Percentiles rank a stretch among this genome's conserved stretches.
Evolutionary conservation across 495 filamentous ascomycete species (phyloP).

Genomic region (Aspergillus diversus): DNA sequence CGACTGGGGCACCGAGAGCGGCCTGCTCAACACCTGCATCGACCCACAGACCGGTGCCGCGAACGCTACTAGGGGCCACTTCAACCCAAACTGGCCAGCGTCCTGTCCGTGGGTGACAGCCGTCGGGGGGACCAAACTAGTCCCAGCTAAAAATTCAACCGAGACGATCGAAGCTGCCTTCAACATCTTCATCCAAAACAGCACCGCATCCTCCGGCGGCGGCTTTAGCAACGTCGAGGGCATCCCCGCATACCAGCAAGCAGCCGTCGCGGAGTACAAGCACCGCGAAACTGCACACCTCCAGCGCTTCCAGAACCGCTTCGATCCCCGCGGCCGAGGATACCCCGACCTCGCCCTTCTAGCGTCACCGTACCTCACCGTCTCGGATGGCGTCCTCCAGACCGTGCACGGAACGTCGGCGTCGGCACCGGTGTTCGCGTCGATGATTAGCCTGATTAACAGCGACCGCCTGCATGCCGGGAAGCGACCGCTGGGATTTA

Average conservation of each 20-base stretch:
- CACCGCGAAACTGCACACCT: slow-evolving; percentile 41
- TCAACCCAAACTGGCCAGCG: slow-evolving; percentile 65
- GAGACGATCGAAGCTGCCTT: not conserved
- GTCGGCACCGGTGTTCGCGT: slow-evolving; percentile 51
- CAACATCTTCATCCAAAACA: slow-evolving; percentile 53
- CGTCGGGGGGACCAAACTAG: slow-evolving; percentile 61
- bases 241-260: slow-evolving; percentile 62
- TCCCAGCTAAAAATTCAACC: slow-evolving; percentile 35
- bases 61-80: slow-evolving; percentile 60
- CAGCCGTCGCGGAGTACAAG: slow-evolving; percentile 57
- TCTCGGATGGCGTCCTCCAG: slow-evolving; percentile 34
- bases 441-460: slow-evolving; percentile 54
- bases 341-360: slow-evolving; percentile 71
- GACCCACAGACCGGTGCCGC: slow-evolving; percentile 46
- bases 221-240: slow-evolving; percentile 70
- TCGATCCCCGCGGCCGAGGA: slow-evolving; percentile 64
- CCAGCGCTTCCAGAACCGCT: slow-evolving; percentile 43
- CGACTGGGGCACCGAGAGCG: slow-evolving; percentile 53
- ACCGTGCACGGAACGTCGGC: slow-evolving; percentile 56
- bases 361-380: slow-evolving; percentile 35
- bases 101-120: slow-evolving; percentile 69
- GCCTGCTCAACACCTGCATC: not conserved
- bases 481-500: slow-evolving; percentile 53
- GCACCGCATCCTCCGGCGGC: slow-evolving; percentile 41
- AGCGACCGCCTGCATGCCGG: slow-evolving; percentile 51